phyloP scores from a whole-genome alignment of 148 eudicot species.

The Bassia scoparia region DNA sequence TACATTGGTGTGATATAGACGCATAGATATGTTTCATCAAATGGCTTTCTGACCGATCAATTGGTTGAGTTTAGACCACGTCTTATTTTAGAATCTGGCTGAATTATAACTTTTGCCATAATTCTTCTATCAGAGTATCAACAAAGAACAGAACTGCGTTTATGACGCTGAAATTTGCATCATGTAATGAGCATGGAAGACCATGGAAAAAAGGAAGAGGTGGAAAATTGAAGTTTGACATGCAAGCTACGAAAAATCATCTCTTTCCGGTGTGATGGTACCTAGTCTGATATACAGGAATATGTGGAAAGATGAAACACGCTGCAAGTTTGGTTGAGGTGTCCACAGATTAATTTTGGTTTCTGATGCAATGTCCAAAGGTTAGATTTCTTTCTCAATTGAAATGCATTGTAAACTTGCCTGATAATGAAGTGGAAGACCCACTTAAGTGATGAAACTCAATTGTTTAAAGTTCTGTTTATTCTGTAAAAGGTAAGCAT shows the following conservation, averaged over 20 bases:
- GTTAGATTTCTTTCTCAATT: too few relatives aligned
- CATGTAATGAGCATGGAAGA: conserved; percentile 68
- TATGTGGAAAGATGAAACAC: not conserved
- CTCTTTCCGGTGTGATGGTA: not conserved
- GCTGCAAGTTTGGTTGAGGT: not conserved
- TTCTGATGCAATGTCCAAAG: too few relatives aligned
- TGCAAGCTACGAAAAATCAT: not conserved
- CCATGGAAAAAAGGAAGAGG: conserved; percentile 55
- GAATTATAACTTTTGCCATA: conserved; percentile 8
- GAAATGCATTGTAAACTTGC: too few relatives aligned
- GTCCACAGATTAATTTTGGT: too few relatives aligned
- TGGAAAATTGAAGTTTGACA: conserved; percentile 52
- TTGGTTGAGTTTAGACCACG: not conserved
- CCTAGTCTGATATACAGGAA: not conserved
- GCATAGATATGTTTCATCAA: not conserved
- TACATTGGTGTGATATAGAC: not conserved
- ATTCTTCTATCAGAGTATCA: conserved; percentile 48
- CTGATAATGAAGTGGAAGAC: too few relatives aligned
- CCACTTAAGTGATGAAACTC: too few relatives aligned
- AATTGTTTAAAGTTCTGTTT: too few relatives aligned
- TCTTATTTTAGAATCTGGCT: not conserved
- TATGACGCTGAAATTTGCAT: conserved; percentile 77
- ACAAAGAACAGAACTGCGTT: conserved; percentile 53
- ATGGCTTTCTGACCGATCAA: not conserved
- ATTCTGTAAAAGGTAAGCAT: too few relatives aligned